A percentile compares a stretch with the other conserved stretches of the same genome.
Conservation (phyloP, 2,329 filamentous ascomycete genomes). For the Gaeumannomyces sp. region DNA sequence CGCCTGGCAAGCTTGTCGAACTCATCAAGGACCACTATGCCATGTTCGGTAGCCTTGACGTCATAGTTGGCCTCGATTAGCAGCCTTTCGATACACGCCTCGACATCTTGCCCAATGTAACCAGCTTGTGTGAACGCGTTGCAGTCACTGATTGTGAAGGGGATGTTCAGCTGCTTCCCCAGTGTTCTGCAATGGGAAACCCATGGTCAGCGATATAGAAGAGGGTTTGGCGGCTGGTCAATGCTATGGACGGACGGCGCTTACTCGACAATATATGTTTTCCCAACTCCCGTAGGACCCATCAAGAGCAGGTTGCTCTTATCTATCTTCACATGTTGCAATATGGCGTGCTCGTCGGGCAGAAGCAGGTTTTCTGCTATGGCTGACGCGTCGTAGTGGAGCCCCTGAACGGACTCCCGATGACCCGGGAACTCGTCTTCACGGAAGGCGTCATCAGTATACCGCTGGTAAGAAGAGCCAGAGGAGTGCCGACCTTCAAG, state of each 20-base stretch:
- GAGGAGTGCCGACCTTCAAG: constrained; percentile 61
- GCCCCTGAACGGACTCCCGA: constrained; percentile 37
- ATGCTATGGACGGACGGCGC: constrained; percentile 15
- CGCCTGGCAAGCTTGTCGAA: constrained; percentile 94
- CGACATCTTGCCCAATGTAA: constrained; percentile 97
- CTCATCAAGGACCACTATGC: constrained; percentile 93
- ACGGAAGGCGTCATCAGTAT: constrained; percentile 27
- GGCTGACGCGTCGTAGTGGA: constrained; percentile 32
- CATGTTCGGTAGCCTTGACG: constrained; percentile 74
- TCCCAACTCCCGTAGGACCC: constrained; percentile 90
- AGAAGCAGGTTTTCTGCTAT: constrained; percentile 38
- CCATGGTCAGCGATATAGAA: constrained; percentile 2
- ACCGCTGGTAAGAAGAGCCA: constrained; percentile 19
- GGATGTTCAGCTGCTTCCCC: constrained; percentile 87
- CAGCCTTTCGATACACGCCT: constrained; percentile 85
- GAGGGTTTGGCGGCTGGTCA: not conserved
- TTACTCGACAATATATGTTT: constrained; percentile 82
- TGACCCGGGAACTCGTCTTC: constrained; percentile 53
- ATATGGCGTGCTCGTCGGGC: constrained; percentile 37
- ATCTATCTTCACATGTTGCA: constrained; percentile 66
- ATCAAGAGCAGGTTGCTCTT: constrained; percentile 92
- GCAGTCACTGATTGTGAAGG: constrained; percentile 92
- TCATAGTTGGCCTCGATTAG: constrained; percentile 89
- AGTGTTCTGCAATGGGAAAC: constrained; percentile 59
- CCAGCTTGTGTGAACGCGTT: constrained; percentile 94